phyloP scores from a whole-genome alignment of 257 asterid genomes.

The Voacanga thouarsii region DNA sequence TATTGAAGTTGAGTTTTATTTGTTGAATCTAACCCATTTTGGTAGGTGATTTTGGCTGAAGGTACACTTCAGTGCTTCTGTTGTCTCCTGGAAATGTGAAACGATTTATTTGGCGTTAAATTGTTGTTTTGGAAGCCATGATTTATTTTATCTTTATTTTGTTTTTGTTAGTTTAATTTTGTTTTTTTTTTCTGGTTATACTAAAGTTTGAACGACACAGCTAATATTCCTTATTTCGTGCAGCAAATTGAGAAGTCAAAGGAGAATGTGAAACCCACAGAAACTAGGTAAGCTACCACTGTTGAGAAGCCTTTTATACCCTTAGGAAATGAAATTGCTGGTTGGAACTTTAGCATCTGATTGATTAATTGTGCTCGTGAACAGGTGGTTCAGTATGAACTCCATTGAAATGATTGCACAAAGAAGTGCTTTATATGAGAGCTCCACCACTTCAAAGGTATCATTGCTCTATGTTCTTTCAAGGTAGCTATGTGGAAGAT shows the following conservation, averaged over 20 bases:
- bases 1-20: too few species aligned
- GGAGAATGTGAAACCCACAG: constrained; percentile 52
- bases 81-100: neutral
- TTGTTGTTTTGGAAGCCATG: neutral
- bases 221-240: constrained; percentile 22
- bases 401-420: constrained; percentile 44
- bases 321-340: constrained; percentile 8
- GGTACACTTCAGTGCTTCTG: neutral
- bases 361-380: constrained; percentile 15
- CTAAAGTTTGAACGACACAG: neutral
- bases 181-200: neutral
- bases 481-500: constrained; percentile 9
- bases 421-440: constrained; percentile 32
- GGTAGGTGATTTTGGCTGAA: too few species aligned
- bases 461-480: constrained; percentile 11
- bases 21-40: too few species aligned
- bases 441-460: constrained; percentile 59
- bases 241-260: constrained; percentile 40
- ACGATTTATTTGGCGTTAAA: neutral
- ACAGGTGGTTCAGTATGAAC: constrained; percentile 78
- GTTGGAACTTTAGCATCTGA: constrained; percentile 20
- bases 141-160: constrained; percentile 6
- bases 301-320: constrained; percentile 15
- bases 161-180: neutral
- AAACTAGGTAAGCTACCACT: constrained; percentile 57